Evolutionary conservation across 352 stramenopile species (phyloP), one percentile per base, ranked within the genome.

Genomic region (Globisporangium mamillatum): DNA sequence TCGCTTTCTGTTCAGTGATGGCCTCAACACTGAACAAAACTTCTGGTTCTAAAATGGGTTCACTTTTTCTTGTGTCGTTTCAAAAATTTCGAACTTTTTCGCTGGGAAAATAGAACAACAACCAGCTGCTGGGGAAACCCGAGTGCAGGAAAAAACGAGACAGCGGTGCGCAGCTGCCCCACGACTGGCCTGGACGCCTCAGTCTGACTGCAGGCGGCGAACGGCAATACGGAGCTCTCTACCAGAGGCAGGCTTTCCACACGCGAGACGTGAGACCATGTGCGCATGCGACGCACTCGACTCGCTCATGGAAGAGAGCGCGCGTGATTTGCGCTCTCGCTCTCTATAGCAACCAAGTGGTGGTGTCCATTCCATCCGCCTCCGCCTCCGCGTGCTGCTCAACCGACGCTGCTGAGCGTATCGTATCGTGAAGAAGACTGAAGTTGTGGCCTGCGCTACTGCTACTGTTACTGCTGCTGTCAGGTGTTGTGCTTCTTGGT

Each of bases 21-120:
- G 7, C 32, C 32, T 57, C 52, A 27, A 29, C n/a, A 12, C 52
- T 58, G 52, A 38, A 22, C 24, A 38, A 52, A 52, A 52, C 22
- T 52, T 52, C 44, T 52, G 18, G 44, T 52, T 52, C 52, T 59
- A n/a, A 59, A 38, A 59, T 59, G 53, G 53, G 14, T 59, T 59
- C 53, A 59, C 24, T 36, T 22, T 36, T 2, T 34, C 52, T 46
- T 10, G 24, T 59, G 27, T 36, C 25, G 25, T 14, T 38, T 29
- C 27, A 24, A 59, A 59, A 59, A 59, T 24, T 59, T 38, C 53
- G 29, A 60, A 44, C 20, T 60, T 60, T 60, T 46, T 46, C 16
- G 8, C 18, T 25, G 55, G 20, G 18, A 60, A 60, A 60, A 60
- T 25, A 41, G 55, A 60, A 60, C 16, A 41, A 22, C 16, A 41